Base-by-base conservation (phyloP, 345 rosid species). In the Lepidium didymum region DNA sequence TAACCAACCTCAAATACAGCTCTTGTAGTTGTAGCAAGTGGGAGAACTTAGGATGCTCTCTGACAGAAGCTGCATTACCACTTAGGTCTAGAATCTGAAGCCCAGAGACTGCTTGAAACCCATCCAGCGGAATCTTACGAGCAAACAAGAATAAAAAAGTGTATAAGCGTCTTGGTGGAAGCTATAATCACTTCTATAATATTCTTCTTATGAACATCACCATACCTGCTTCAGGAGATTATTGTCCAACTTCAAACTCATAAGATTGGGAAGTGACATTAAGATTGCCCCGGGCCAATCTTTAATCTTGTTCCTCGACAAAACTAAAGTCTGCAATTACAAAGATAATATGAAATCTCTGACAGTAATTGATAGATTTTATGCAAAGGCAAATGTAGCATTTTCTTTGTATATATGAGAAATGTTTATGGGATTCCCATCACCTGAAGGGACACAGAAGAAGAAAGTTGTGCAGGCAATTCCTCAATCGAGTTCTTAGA, bases 81-180 rank as follows among this genome's bases (percentile, higher is more conserved):
- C 97, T 93, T 57, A 93, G 78, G 73, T 93, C 96, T 74, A 90
- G 79, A 68, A 90, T 79, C 78, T 81, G 93, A 68, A 92, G 87
- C 84, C 67, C 78, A 36, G 85, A 71, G 64, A 86, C 86, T 43
- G 83, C 83, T 71, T 81, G 82, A 74, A 92, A 88, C 60, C 93
- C 98, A 77, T 90, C 86, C 4, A 78, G 51, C 16, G 91, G 87
- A 75, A 92, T 82, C 98, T 92, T 67, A 58, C 27, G 60, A 57
- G 70, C 65, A 67, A 78, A 69, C 36, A 21, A 64, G 43, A 67
- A 67, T 36, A 66, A 37, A 47, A 14, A 58, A n/a, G 56, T 56
- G 75, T 63, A 36, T 73, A 10, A 67, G 51, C 6, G 38, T 54
- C 41, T 27, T 41, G 60, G 33, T 8, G 69, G 57, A 35, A 58